Conservation (phyloP, 768 basidiomycete species). For the Dentipellis sp. region DNA sequence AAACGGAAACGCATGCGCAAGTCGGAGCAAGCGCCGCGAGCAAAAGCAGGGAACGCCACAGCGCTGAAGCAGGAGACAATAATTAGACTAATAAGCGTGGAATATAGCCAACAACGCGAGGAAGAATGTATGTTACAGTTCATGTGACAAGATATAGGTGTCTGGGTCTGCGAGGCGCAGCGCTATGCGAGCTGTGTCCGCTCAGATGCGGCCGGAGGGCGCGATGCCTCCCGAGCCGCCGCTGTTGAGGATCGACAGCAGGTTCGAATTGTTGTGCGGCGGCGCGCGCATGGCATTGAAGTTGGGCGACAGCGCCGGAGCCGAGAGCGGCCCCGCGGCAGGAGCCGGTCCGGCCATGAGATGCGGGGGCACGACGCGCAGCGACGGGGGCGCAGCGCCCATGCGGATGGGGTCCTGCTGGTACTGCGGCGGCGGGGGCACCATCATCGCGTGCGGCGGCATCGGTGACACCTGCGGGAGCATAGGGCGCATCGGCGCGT, state of each 20-base stretch:
- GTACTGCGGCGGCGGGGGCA: background rate
- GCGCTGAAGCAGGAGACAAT: too few relatives aligned
- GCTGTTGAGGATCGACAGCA: constrained; percentile 28
- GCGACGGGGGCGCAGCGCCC: constrained; percentile 5
- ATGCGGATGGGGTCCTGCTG: background rate
- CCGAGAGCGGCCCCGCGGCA: constrained; percentile 10
- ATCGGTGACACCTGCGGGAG: constrained; percentile 4
- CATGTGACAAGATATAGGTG: too few relatives aligned
- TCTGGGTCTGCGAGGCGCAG: too few relatives aligned
- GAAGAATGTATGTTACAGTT: too few relatives aligned
- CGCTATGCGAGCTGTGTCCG: background rate
- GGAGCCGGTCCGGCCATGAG: constrained; percentile 4
- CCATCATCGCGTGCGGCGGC: constrained; percentile 5
- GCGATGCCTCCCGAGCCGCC: constrained; percentile 12
- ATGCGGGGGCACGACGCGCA: constrained; percentile 6
- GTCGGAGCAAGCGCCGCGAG: background rate
- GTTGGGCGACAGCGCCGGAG: background rate
- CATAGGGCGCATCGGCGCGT: constrained; percentile 1
- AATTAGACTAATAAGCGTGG: too few relatives aligned
- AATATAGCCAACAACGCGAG: too few relatives aligned
- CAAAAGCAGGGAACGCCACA: background rate
- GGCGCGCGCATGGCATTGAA: background rate
- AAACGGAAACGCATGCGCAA: too few relatives aligned
- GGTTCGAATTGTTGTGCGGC: constrained; percentile 16
- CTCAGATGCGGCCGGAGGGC: background rate